These are phyloP conservation scores for Termitomyces sp. DNA, from an alignment of 768 basidiomycete genomes.

Conservation along the genomic window DNA sequence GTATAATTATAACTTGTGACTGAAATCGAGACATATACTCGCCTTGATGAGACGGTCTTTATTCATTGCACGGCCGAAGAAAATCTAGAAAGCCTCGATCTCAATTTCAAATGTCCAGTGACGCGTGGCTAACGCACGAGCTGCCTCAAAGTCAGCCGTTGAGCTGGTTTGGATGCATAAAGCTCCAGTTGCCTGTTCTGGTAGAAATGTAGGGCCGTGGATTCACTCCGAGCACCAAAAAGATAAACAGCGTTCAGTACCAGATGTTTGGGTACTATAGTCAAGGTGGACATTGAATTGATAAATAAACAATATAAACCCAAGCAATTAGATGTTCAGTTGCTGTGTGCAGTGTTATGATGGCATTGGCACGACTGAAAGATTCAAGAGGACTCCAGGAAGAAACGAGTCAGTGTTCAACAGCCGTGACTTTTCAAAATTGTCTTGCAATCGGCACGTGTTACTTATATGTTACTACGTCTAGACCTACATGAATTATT, in stretches of 20 bases:
- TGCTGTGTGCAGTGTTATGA: background rate
- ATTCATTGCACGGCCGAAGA: constrained; percentile 81
- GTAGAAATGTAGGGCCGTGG: constrained; percentile 61
- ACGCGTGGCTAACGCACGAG: constrained; percentile 45
- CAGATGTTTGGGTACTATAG: constrained; percentile 3
- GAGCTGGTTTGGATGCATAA: constrained; percentile 70
- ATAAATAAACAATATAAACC: background rate
- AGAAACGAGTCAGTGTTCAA: background rate
- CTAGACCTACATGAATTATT: too few species aligned
- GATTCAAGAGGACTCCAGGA: background rate
- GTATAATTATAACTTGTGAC: background rate
- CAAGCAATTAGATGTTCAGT: background rate
- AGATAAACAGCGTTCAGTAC: background rate
- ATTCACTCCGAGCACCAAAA: constrained; percentile 11
- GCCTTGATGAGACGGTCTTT: constrained; percentile 75
- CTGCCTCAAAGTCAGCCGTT: constrained; percentile 71
- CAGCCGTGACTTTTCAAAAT: background rate
- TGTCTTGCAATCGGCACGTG: background rate
- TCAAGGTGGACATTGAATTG: constrained; percentile 10
- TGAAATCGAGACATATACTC: constrained; percentile 7
- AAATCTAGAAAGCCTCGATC: constrained; percentile 45
- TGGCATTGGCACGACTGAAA: background rate
- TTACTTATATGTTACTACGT: background rate
- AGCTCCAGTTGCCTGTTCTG: constrained; percentile 78
- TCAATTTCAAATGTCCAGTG: background rate